Conservation (phyloP, 129 eudicot genomes). For the Rutidosis leptorrhynchoides region DNA sequence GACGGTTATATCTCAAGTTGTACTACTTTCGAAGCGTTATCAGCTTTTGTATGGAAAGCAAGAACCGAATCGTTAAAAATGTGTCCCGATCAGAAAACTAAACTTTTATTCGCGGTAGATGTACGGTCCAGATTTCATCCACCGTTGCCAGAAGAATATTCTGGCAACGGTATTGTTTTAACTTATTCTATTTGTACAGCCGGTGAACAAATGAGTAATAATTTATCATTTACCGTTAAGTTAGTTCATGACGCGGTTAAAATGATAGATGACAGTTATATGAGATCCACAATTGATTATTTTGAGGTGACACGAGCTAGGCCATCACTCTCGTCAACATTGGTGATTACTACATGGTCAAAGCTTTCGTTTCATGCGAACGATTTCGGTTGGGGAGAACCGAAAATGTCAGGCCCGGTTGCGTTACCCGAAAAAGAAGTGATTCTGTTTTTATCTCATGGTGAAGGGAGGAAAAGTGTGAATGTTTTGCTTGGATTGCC, state of each 20-base stretch:
- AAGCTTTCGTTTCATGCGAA: slow-evolving; percentile 65
- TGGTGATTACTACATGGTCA: slow-evolving; percentile 89
- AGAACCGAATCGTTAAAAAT: slow-evolving; percentile 52
- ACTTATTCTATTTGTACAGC: slow-evolving; percentile 64
- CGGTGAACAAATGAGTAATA: slow-evolving; percentile 55
- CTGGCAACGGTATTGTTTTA: slow-evolving; percentile 76
- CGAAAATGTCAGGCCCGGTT: slow-evolving; percentile 77
- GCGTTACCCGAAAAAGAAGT: slow-evolving; percentile 89
- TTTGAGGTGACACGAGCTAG: slow-evolving; percentile 79
- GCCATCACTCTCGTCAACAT: slow-evolving; percentile 76
- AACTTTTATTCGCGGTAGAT: slow-evolving; percentile 87
- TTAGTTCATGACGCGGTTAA: slow-evolving; percentile 73
- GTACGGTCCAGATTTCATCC: slow-evolving; percentile 80
- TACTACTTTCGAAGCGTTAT: slow-evolving; percentile 82
- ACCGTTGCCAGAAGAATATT: slow-evolving; percentile 62
- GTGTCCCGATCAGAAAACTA: slow-evolving; percentile 74
- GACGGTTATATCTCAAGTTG: slow-evolving; percentile 45
- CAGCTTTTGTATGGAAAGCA: slow-evolving; percentile 89
- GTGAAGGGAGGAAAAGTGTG: slow-evolving; percentile 58
- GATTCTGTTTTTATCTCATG: slow-evolving; percentile 71
- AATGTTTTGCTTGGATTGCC: slow-evolving; percentile 94
- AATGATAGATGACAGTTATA: slow-evolving; percentile 57
- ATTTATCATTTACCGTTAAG: slow-evolving; percentile 50
- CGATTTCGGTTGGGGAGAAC: slow-evolving; percentile 95
- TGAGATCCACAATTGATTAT: slow-evolving; percentile 83